These are phyloP conservation scores for Nicotiana undulata DNA, from an alignment of 257 asterid genomes.

Conservation along the genomic window DNA sequence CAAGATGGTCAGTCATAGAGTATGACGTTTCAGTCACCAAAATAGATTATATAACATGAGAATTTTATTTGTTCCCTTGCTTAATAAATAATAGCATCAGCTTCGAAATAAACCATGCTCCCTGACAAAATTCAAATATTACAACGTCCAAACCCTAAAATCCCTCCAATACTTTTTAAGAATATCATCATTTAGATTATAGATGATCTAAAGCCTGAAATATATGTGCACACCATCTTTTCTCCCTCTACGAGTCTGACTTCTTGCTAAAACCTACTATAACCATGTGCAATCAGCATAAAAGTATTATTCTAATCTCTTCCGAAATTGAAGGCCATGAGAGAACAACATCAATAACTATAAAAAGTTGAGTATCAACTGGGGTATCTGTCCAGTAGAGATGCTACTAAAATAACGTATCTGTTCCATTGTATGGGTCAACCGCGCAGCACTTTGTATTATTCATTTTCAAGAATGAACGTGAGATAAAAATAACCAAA, in stretches of 20 bases:
- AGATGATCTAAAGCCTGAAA: neutral
- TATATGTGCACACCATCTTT: neutral
- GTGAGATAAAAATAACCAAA: neutral
- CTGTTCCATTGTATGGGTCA: neutral
- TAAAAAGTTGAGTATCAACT: neutral
- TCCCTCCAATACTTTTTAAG: neutral
- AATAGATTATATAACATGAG: neutral
- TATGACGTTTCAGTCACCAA: neutral
- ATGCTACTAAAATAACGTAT: too few relatives aligned
- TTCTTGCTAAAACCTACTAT: neutral
- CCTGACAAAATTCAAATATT: neutral
- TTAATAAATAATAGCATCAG: neutral
- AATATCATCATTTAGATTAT: neutral
- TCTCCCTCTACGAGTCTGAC: neutral
- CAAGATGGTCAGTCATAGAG: neutral
- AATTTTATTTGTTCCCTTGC: neutral
- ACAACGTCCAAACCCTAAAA: neutral
- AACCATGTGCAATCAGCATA: neutral
- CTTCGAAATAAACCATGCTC: neutral
- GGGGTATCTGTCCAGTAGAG: neutral
- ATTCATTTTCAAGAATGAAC: neutral
- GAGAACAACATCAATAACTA: neutral
- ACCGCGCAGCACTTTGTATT: neutral
- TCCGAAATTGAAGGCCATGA: neutral
- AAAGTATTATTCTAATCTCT: neutral